A percentile compares a stretch with the other conserved stretches of the same genome.
Evolutionary conservation across 2,329 filamentous ascomycete genomes (phyloP).

Genomic region (Diaporthe sp.): DNA sequence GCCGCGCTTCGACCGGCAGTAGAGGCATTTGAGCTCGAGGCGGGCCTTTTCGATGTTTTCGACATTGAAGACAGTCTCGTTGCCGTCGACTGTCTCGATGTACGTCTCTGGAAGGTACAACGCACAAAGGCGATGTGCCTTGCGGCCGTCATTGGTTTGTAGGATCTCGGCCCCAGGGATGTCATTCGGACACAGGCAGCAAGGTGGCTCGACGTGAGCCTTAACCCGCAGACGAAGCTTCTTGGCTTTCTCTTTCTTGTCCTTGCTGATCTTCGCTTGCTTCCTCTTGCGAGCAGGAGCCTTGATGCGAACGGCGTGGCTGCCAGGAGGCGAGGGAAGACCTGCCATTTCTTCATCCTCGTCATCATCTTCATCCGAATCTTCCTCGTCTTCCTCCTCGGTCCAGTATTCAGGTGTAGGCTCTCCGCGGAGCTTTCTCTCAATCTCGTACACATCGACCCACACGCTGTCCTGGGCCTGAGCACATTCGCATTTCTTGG

Average conservation of each 20-base stretch:
- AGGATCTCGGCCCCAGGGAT: constrained; percentile 86
- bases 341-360: constrained; percentile 72
- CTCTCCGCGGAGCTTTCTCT: constrained; percentile 92
- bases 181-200: constrained; percentile 93
- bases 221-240: constrained; percentile 83
- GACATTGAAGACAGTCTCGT: constrained; percentile 83
- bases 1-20: constrained; percentile 94
- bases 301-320: constrained; percentile 78
- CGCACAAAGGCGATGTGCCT: constrained; percentile 90
- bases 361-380: constrained; percentile 75
- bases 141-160: constrained; percentile 87
- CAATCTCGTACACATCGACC: constrained; percentile 96
- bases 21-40: constrained; percentile 92
- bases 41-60: constrained; percentile 88
- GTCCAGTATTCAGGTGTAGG: constrained; percentile 83
- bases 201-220: constrained; percentile 81
- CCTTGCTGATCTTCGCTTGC: constrained; percentile 58
- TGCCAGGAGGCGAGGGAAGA: constrained; percentile 83
- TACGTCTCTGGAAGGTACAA: constrained; percentile 93
- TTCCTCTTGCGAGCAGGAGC: constrained; percentile 78
- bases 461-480: constrained; percentile 97
- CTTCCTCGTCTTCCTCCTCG: constrained; percentile 79
- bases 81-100: constrained; percentile 79
- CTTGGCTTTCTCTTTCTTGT: constrained; percentile 75
- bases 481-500: constrained; percentile 96